Percentiles rank a stretch among this genome's conserved stretches.
Evolutionary conservation across 768 basidiomycete species (phyloP).

Genomic region (Gloeostereum incarnatum): DNA sequence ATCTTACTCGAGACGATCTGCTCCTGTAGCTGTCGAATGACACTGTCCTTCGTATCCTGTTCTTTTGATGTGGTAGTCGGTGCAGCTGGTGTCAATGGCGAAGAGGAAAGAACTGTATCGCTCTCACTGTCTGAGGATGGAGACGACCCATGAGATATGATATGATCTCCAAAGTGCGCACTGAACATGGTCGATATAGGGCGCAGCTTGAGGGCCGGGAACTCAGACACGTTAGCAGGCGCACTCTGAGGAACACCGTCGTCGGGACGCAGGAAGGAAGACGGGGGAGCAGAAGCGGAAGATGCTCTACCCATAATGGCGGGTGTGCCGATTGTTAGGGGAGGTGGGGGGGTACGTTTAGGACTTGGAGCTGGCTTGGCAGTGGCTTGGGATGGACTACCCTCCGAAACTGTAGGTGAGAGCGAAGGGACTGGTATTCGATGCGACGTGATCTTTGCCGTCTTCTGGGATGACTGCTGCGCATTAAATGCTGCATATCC

Average conservation of each 20-base stretch:
- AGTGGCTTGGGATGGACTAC: conserved; percentile 5
- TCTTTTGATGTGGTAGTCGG: conserved; percentile 29
- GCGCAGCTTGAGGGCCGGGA: conserved; percentile 59
- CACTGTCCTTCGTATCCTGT: conserved; percentile 30
- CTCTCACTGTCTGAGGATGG: conserved; percentile 30
- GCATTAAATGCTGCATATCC: conserved; percentile 20
- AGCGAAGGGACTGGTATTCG: conserved; percentile 34
- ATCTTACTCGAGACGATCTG: conserved; percentile 48
- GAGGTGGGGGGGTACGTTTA: conserved; percentile 27
- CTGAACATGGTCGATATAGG: conserved; percentile 75
- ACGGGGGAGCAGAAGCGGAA: conserved; percentile 13
- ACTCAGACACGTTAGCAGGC: conserved; percentile 52
- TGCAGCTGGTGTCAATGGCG: conserved; percentile 29
- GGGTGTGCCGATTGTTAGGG: conserved; percentile 30
- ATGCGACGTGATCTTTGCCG: conserved; percentile 19
- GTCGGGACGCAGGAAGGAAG: conserved; percentile 12
- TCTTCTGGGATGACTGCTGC: conserved; percentile 11
- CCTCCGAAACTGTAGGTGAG: conserved; percentile 23
- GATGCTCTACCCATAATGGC: conserved; percentile 12
- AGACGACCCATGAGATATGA: conserved; percentile 24
- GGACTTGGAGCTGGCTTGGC: conserved; percentile 14
- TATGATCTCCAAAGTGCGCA: conserved; percentile 49
- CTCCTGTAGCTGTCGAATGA: conserved; percentile 49
- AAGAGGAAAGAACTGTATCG: conserved; percentile 43
- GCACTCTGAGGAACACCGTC: conserved; percentile 43